These are phyloP conservation scores for Bipolaris zeicola DNA, from an alignment of 2,329 filamentous ascomycete species.

Conservation along the genomic window DNA sequence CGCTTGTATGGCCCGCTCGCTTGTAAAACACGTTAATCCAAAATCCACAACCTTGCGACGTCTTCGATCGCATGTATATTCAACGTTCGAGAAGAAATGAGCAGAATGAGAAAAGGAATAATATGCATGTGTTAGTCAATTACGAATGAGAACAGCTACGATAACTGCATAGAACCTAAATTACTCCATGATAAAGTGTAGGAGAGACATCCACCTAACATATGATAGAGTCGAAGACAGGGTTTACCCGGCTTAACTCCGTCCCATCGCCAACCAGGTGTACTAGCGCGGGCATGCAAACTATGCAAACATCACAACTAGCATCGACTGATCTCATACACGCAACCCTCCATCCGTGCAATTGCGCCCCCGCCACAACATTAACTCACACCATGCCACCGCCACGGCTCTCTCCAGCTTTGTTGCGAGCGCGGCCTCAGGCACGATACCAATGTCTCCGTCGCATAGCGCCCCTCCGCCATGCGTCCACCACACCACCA, in stretches of 20 bases:
- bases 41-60: too few relatives aligned
- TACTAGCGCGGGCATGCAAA: constrained; percentile 22
- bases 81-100: too few relatives aligned
- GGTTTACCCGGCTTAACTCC: constrained; percentile 8
- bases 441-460: constrained; percentile 30
- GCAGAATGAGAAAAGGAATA: too few relatives aligned
- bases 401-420: constrained; percentile 28
- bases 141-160: too few relatives aligned
- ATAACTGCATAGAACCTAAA: too few relatives aligned
- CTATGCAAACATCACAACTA: constrained; percentile 29
- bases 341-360: constrained; percentile 7
- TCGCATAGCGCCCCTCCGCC: constrained; percentile 25
- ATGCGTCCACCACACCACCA: constrained; percentile 29
- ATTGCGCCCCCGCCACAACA: constrained; percentile 11
- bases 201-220: background rate
- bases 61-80: too few relatives aligned
- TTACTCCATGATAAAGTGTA: too few relatives aligned
- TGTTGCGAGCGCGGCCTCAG: constrained; percentile 34
- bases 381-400: constrained; percentile 31
- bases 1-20: too few relatives aligned
- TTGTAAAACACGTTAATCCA: too few relatives aligned
- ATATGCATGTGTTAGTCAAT: too few relatives aligned
- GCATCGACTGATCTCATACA: constrained; percentile 28
- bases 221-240: background rate
- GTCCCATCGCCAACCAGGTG: background rate